Conservation (phyloP, 805 yeast species). For the Candida anglica region DNA sequence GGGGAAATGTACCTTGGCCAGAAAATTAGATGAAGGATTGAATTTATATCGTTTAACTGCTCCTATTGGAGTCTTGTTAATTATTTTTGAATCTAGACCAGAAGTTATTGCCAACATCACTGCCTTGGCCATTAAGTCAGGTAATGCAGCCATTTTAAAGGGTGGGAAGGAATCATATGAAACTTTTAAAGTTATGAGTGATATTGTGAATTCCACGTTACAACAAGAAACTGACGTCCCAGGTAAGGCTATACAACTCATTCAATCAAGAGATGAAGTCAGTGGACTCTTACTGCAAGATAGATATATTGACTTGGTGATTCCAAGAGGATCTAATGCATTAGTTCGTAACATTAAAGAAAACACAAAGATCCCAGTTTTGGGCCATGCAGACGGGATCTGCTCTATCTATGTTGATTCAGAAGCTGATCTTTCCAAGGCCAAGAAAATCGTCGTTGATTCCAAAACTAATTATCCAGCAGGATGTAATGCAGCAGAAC, state of each 20-base stretch:
- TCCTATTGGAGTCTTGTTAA: constrained; percentile 90
- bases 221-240: constrained; percentile 68
- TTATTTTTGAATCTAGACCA: constrained; percentile 94
- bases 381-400: constrained; percentile 98
- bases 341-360: constrained; percentile 83
- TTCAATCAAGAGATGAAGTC: constrained; percentile 87
- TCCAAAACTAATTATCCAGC: constrained; percentile 97
- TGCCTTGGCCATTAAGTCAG: constrained; percentile 92
- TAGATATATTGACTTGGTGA: constrained; percentile 86
- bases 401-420: constrained; percentile 84
- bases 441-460: constrained; percentile 72
- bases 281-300: constrained; percentile 82
- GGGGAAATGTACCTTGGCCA: constrained; percentile 81
- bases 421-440: constrained; percentile 74
- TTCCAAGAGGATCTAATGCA: constrained; percentile 97
- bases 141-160: constrained; percentile 93
- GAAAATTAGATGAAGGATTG: constrained; percentile 85
- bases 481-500: constrained; percentile 97
- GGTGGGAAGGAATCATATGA: constrained; percentile 93
- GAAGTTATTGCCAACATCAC: constrained; percentile 98
- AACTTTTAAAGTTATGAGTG: constrained; percentile 80
- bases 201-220: constrained; percentile 60
- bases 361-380: constrained; percentile 89
- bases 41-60: constrained; percentile 79
- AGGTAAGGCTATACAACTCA: constrained; percentile 74